A percentile compares a stretch with the other conserved stretches of the same genome.
Conservation (phyloP, 192 early-diverging fungal genomes). For the Haplosporangium gracile region DNA sequence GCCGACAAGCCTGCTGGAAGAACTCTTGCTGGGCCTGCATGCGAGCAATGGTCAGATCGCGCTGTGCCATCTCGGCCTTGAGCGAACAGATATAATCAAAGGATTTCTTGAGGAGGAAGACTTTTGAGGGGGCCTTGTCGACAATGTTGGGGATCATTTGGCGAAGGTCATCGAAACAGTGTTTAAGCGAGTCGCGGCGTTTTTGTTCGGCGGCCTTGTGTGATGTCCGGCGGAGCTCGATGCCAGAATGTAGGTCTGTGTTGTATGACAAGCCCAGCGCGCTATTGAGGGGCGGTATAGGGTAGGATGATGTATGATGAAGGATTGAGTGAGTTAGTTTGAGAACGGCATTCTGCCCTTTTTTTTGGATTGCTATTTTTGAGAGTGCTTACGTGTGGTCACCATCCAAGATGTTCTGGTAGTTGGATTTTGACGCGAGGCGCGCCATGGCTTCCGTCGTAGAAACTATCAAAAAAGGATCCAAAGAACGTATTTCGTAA, state of each 20-base stretch:
- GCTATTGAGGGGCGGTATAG: conserved; percentile 23
- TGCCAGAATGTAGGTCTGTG: conserved; percentile 79
- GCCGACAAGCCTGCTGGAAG: conserved; percentile 28
- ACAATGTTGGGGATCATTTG: conserved; percentile 77
- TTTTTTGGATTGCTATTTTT: no score
- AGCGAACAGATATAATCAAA: conserved; percentile 70
- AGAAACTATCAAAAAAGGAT: conserved; percentile 20
- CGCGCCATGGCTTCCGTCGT: conserved; percentile 54
- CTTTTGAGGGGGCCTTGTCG: conserved; percentile 91
- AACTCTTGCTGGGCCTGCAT: conserved; percentile 43
- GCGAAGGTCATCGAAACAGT: conserved; percentile 87
- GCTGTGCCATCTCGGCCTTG: conserved; percentile 56
- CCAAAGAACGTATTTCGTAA: not conserved
- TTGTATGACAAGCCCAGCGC: conserved; percentile 82
- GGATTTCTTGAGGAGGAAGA: conserved; percentile 81
- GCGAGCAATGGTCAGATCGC: conserved; percentile 47
- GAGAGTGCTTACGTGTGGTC: conserved; percentile 75
- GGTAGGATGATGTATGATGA: not conserved
- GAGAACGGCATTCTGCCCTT: not conserved
- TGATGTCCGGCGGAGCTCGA: conserved; percentile 86
- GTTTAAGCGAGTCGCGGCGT: conserved; percentile 92
- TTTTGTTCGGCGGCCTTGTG: conserved; percentile 98
- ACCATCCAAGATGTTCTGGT: conserved; percentile 90
- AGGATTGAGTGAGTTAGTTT: not conserved
- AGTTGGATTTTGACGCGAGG: conserved; percentile 74